phyloP scores from a whole-genome alignment of 192 early-diverging fungal species.

The Coemansia umbellata region DNA sequence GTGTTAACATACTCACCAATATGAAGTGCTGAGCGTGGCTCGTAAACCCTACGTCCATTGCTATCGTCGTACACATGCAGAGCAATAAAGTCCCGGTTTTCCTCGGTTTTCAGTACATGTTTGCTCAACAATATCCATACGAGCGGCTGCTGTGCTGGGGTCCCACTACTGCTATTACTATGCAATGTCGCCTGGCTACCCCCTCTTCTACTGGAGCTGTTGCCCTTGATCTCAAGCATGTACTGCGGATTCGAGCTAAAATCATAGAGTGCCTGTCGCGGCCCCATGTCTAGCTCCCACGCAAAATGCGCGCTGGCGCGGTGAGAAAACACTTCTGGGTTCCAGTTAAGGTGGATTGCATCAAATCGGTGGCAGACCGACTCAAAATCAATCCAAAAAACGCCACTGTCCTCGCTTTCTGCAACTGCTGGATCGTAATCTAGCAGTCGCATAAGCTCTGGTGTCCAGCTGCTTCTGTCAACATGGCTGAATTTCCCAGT shows the following conservation, averaged over 20 bases:
- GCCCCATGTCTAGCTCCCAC: conserved; percentile 36
- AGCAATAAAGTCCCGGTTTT: conserved; percentile 85
- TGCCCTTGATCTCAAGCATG: conserved; percentile 58
- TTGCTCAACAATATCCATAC: conserved; percentile 83
- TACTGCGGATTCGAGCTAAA: conserved; percentile 81
- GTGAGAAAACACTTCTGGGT: conserved; percentile 69
- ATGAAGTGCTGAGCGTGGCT: conserved; percentile 59
- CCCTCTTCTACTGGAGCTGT: too few species aligned
- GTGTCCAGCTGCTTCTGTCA: conserved; percentile 66
- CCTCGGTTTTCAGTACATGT: conserved; percentile 75
- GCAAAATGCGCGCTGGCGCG: conserved; percentile 63
- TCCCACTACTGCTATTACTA: too few species aligned
- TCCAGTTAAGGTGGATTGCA: conserved; percentile 90
- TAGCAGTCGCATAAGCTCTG: conserved; percentile 59
- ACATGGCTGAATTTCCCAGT: conserved; percentile 69
- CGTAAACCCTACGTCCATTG: conserved; percentile 61
- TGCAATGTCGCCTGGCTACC: too few species aligned
- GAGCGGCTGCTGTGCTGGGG: conserved; percentile 1
- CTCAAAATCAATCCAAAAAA: conserved; percentile 87
- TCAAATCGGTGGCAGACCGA: conserved; percentile 76
- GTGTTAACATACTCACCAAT: conserved; percentile 85
- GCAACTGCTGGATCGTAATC: conserved; percentile 70
- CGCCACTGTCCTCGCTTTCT: conserved; percentile 69
- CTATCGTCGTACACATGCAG: conserved; percentile 77
- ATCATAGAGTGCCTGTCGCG: conserved; percentile 54